phyloP scores from a whole-genome alignment of 2,329 filamentous ascomycete genomes.

The Talaromyces amestolkiae region DNA sequence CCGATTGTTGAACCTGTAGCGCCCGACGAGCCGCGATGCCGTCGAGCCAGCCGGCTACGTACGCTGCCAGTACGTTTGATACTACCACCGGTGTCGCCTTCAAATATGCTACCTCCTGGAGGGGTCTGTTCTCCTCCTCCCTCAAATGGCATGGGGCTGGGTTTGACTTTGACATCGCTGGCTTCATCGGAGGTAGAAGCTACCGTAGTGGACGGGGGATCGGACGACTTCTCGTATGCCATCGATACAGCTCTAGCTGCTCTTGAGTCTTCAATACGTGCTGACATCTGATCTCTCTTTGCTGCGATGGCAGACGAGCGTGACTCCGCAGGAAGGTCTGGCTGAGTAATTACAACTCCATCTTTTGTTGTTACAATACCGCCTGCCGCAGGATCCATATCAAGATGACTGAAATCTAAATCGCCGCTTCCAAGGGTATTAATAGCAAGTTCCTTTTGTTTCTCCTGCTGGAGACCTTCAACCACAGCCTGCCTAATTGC shows the following conservation, averaged over 20 bases:
- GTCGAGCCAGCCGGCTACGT: constrained; percentile 62
- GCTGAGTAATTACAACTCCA: constrained; percentile 38
- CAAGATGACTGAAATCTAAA: constrained; percentile 82
- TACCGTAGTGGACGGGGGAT: constrained; percentile 42
- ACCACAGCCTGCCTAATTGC: constrained; percentile 22
- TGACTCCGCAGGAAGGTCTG: constrained; percentile 31
- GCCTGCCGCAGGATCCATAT: constrained; percentile 54
- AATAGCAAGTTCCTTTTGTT: constrained; percentile 70
- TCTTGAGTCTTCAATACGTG: constrained; percentile 58
- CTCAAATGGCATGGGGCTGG: constrained; percentile 24
- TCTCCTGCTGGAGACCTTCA: constrained; percentile 39
- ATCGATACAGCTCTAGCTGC: constrained; percentile 61
- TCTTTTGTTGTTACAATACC: constrained; percentile 38
- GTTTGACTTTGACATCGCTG: constrained; percentile 32
- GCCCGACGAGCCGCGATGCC: constrained; percentile 80
- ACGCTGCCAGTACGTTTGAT: constrained; percentile 64
- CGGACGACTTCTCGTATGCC: constrained; percentile 52
- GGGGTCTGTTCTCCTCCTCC: constrained; percentile 62
- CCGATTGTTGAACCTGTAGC: constrained; percentile 68
- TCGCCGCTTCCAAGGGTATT: constrained; percentile 88
- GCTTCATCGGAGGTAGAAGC: constrained; percentile 35
- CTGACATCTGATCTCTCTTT: constrained; percentile 51
- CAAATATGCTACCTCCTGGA: constrained; percentile 62
- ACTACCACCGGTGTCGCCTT: constrained; percentile 56
- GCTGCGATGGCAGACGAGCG: constrained; percentile 38